Base-by-base conservation (phyloP, 164 flowering plant species). In the Cinnamomum chago region DNA sequence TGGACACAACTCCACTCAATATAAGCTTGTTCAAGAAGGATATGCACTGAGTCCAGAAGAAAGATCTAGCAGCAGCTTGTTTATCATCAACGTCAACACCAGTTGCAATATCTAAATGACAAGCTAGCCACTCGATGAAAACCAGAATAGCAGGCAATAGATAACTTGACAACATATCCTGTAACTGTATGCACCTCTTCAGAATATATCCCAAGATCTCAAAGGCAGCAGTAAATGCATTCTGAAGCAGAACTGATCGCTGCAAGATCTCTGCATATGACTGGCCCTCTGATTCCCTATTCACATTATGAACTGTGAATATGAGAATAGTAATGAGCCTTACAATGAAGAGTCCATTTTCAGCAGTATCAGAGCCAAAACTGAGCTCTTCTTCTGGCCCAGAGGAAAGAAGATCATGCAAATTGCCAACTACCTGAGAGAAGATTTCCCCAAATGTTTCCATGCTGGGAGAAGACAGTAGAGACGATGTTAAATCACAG, bases 61-160 rank as follows among this genome's bases (percentile, higher is more conserved):
- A 81, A 11, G 88, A 83, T 76, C 97, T 85, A 62, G 83, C 88
- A 76, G 77, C 65, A n/a, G 84, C 86, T 81, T 92, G 91, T 72
- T 86, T 88, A 73, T 90, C 97, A 73, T 94, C 95, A 62, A 73
- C 78, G 75, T 91, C 95, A 72, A 71, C 80, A 79, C 85, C 86
- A 47, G 82, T 76, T 2, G 90, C 93, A 77, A 93, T 73, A 81
- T 95, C 93, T 24, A 88, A 90, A 71, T 75, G 83, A 81, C 91
- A 88, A 27, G 99, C 98, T 80, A 95, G 81, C 99, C 99, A 95
- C 76, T 95, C 99, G 28, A 93, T 84, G 79, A 93, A 95, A 64
- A 95, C 92, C 76, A 95, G 74, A 81, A 92, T 81, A 58, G 94
- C 94, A 66, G 97, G 94, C 72, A 93, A 82, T 14, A 94, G 83